phyloP scores from a whole-genome alignment of 805 yeast genomes.

The Ogataea neopini region DNA sequence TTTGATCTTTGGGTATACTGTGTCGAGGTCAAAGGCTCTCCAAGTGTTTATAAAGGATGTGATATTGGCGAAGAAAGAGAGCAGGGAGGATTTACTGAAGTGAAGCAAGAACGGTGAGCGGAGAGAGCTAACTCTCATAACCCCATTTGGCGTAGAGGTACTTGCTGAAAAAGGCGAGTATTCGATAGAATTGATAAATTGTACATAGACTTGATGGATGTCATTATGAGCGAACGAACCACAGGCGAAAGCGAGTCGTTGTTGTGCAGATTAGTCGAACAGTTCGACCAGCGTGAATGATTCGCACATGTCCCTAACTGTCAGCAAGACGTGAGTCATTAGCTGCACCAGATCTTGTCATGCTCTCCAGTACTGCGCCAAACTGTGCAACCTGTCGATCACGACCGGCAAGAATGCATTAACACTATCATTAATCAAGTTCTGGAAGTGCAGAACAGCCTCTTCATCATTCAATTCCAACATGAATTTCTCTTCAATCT shows the following conservation, averaged over 20 bases:
- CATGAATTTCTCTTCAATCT: conserved; percentile 92
- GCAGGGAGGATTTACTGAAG: conserved; percentile 16
- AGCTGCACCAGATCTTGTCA: too few relatives aligned
- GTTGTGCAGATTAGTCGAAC: too few relatives aligned
- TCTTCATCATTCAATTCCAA: conserved; percentile 93
- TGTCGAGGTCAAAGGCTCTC: conserved; percentile 29
- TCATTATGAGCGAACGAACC: too few relatives aligned
- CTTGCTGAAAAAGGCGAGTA: too few relatives aligned
- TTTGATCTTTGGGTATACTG: conserved; percentile 34
- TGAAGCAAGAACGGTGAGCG: background rate
- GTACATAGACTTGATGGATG: too few relatives aligned
- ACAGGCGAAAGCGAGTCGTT: too few relatives aligned
- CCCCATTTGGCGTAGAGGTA: too few relatives aligned
- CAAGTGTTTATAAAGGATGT: conserved; percentile 29
- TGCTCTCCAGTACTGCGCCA: conserved; percentile 98
- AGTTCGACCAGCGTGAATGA: too few relatives aligned
- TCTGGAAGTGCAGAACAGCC: conserved; percentile 93
- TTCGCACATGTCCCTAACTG: too few relatives aligned
- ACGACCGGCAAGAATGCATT: conserved; percentile 93
- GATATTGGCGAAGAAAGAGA: conserved; percentile 27
- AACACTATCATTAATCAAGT: conserved; percentile 89
- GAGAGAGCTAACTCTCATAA: too few relatives aligned
- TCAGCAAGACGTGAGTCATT: too few relatives aligned
- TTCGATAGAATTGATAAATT: too few relatives aligned
- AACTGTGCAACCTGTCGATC: conserved; percentile 89